These are phyloP conservation scores for Aspergillus thermomutatus DNA, from an alignment of 2,329 filamentous ascomycete species.

Conservation along the genomic window DNA sequence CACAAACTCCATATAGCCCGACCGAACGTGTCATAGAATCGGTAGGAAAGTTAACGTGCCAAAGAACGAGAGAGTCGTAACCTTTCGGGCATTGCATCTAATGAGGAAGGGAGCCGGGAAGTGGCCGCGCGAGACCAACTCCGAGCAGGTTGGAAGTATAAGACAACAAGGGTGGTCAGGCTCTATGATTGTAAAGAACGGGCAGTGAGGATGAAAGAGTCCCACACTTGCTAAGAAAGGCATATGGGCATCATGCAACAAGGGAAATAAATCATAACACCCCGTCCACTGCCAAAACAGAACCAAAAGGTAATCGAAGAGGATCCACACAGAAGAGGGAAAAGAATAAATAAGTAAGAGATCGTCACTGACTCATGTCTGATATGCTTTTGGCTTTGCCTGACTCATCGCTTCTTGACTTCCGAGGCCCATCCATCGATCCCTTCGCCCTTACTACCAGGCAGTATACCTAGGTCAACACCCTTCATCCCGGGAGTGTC, in stretches of 20 bases:
- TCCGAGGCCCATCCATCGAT: conserved; percentile 93
- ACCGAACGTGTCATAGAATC: background rate
- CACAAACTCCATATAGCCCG: background rate
- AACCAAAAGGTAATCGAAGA: conserved; percentile 27
- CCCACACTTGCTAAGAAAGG: conserved; percentile 7
- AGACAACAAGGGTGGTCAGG: background rate
- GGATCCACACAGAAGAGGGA: conserved; percentile 23
- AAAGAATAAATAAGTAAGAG: conserved; percentile 16
- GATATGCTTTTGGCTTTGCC: conserved; percentile 2
- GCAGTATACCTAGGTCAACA: conserved; percentile 68
- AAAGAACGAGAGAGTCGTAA: background rate
- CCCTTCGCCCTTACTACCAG: conserved; percentile 81
- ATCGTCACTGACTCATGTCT: conserved; percentile 23
- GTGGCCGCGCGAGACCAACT: conserved; percentile 1
- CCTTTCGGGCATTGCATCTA: background rate
- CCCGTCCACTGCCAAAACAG: conserved; percentile 23
- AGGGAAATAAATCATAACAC: conserved; percentile 31
- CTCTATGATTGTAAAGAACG: conserved; percentile 7
- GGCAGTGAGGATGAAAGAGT: conserved; percentile 3
- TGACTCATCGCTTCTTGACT: conserved; percentile 68
- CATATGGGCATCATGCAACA: conserved; percentile 11
- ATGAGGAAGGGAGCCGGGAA: background rate
- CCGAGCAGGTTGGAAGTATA: background rate
- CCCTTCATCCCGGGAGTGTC: conserved; percentile 86
- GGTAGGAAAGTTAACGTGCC: background rate